Evolutionary conservation across 2,329 filamentous ascomycete genomes (phyloP).

Genomic region (Mariannaea elegans): DNA sequence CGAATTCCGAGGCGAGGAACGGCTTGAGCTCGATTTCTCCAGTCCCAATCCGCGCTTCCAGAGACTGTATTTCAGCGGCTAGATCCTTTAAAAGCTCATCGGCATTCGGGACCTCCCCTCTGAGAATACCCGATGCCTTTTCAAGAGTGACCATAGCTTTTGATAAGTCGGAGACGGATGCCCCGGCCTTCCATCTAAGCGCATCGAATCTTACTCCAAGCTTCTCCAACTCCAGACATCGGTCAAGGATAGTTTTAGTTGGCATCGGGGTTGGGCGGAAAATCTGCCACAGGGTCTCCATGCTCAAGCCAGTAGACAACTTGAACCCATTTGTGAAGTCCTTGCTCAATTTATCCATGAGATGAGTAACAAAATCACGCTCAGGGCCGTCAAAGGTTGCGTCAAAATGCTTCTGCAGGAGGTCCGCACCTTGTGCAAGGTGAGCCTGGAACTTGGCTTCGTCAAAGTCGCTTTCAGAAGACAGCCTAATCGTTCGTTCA

Average conservation of each 20-base stretch:
- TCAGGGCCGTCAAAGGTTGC: constrained; percentile 36
- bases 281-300: constrained; percentile 80
- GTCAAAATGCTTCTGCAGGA: constrained; percentile 49
- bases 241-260: constrained; percentile 54
- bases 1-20: constrained; percentile 65
- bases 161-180: constrained; percentile 60
- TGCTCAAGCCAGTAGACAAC: constrained; percentile 77
- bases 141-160: constrained; percentile 64
- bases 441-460: constrained; percentile 73
- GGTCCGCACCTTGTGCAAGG: constrained; percentile 59
- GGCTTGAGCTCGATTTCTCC: constrained; percentile 54
- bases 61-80: constrained; percentile 58
- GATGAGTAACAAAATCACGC: constrained; percentile 49
- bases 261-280: constrained; percentile 72
- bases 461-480: constrained; percentile 60
- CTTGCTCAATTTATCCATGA: constrained; percentile 56
- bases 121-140: constrained; percentile 64
- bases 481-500: constrained; percentile 60
- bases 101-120: constrained; percentile 51
- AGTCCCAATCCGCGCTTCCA: constrained; percentile 57
- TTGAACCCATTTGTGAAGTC: constrained; percentile 76
- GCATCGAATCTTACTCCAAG: constrained; percentile 69
- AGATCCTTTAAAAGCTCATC: constrained; percentile 60
- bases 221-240: constrained; percentile 60
- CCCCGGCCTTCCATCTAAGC: constrained; percentile 66